These are phyloP conservation scores for Heterobasidion irregulare DNA, from an alignment of 1,284 basidiomycete genomes.

Conservation along the genomic window DNA sequence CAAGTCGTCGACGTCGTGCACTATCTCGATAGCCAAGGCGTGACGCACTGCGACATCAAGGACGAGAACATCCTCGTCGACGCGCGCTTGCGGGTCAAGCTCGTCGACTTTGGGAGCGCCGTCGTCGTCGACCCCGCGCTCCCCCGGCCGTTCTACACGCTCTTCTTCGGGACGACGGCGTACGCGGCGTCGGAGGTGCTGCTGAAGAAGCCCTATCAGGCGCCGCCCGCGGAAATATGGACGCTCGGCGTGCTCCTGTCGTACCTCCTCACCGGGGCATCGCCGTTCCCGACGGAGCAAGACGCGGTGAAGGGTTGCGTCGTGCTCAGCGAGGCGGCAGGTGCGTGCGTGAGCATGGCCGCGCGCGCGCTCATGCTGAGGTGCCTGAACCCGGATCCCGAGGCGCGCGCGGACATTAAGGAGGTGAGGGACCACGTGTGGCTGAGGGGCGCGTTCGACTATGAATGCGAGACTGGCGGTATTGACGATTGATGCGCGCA, in stretches of 20 bases:
- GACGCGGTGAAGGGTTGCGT: constrained; percentile 50
- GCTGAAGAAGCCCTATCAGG: constrained; percentile 63
- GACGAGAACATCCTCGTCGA: constrained; percentile 91
- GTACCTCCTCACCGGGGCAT: constrained; percentile 80
- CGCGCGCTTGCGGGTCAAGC: constrained; percentile 70
- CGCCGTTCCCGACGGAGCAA: constrained; percentile 71
- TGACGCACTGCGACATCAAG: constrained; percentile 89
- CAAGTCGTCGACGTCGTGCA: constrained; percentile 84
- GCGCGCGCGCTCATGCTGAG: constrained; percentile 53
- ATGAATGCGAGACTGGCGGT: constrained; percentile 1
- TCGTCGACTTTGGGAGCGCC: constrained; percentile 91
- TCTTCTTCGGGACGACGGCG: constrained; percentile 77
- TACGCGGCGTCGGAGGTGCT: constrained; percentile 81
- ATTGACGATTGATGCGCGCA: background rate
- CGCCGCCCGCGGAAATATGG: constrained; percentile 85
- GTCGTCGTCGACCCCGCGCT: constrained; percentile 63
- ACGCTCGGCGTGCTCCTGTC: constrained; percentile 85
- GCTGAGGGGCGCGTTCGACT: constrained; percentile 36
- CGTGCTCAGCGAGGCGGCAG: constrained; percentile 25
- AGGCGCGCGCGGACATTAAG: constrained; percentile 56
- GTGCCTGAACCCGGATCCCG: constrained; percentile 71
- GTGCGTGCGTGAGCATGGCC: constrained; percentile 27
- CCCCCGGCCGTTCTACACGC: constrained; percentile 60
- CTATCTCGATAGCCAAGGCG: constrained; percentile 70
- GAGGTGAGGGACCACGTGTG: constrained; percentile 75